Evolutionary conservation across 768 basidiomycete genomes (phyloP), one percentile per base, ranked within the genome.

Genomic region (Leccinum disarticulatum): DNA sequence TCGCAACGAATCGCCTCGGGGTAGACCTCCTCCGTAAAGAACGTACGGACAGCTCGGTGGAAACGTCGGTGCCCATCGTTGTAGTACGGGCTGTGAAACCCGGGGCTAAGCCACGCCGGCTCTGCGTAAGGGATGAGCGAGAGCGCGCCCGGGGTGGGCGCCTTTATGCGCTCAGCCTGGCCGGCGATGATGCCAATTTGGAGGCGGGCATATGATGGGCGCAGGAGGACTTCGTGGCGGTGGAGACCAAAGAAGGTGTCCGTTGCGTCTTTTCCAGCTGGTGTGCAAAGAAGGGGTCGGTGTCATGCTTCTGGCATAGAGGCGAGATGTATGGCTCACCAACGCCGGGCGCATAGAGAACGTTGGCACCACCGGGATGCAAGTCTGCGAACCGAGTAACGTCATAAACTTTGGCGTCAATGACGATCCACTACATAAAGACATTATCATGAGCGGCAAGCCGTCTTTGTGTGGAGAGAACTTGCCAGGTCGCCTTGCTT

Each of bases 41-140:
- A n/a, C n/a, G n/a, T n/a, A n/a, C n/a, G n/a, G n/a, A n/a, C n/a
- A n/a, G n/a, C n/a, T n/a, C n/a, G n/a, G n/a, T n/a, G n/a, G n/a
- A 95, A 93, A 48, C 74, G 78, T 47, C 85, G 75, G 66, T 95
- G 93, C 22, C 81, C 81, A 4, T 87, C 87, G 25, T 80, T 86
- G 75, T 89, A 93, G 72, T 93, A 96, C 0, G 93, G 89, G 60
- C 80, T 87, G 61, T 81, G 78, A 78, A 82, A 92, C 0, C 87
- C 88, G 3, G 76, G 67, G 38, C 76, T 77, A 41, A 94, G 81
- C 91, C 91, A 95, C 1, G 88, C 86, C 7, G 94, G 87, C 67
- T 96, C 93, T 2, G 86, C 91, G 66, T 94, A 95, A 0, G 93
- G 93, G 0, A 95, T 85, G 60, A 79, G 76, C 8, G 90, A 92